Evolutionary conservation across 805 yeast species (phyloP).

Genomic region (Hyphopichia homilentoma): DNA sequence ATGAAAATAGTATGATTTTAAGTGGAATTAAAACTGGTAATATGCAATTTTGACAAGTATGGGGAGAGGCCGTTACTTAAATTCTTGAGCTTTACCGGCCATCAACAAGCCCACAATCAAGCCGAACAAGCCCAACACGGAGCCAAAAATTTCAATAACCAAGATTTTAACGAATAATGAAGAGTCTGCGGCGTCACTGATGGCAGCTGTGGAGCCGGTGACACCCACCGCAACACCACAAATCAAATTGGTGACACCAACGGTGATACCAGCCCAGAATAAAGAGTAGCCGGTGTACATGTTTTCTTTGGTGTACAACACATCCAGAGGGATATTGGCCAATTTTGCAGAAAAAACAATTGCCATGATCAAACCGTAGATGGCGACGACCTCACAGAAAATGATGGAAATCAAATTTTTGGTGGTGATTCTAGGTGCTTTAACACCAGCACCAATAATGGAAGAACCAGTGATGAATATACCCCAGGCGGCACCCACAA

Average conservation of each 20-base stretch:
- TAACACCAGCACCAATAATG: conserved; percentile 96
- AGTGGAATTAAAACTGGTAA: too few relatives aligned
- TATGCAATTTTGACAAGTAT: too few relatives aligned
- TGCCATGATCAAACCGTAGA: conserved; percentile 95
- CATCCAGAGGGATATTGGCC: conserved; percentile 58
- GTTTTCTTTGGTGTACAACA: conserved; percentile 74
- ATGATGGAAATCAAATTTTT: conserved; percentile 94
- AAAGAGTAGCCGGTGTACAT: conserved; percentile 91
- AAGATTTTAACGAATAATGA: conserved; percentile 91
- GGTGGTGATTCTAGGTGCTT: conserved; percentile 95
- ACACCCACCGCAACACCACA: conserved; percentile 98
- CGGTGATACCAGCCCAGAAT: conserved; percentile 98
- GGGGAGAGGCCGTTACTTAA: conserved; percentile 57
- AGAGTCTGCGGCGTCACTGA: conserved; percentile 96
- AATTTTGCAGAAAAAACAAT: conserved; percentile 94
- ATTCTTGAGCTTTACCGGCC: conserved; percentile 94
- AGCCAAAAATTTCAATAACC: conserved; percentile 96
- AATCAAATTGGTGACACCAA: conserved; percentile 86
- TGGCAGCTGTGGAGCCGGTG: conserved; percentile 98
- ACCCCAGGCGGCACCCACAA: conserved; percentile 99
- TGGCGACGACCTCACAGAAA: conserved; percentile 99
- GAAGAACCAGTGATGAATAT: conserved; percentile 94
- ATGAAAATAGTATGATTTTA: too few relatives aligned
- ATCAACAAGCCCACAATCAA: conserved; percentile 94
- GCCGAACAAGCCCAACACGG: conserved; percentile 92